Base-by-base conservation (phyloP, 1,284 basidiomycete genomes). In the Malassezia psittaci region DNA sequence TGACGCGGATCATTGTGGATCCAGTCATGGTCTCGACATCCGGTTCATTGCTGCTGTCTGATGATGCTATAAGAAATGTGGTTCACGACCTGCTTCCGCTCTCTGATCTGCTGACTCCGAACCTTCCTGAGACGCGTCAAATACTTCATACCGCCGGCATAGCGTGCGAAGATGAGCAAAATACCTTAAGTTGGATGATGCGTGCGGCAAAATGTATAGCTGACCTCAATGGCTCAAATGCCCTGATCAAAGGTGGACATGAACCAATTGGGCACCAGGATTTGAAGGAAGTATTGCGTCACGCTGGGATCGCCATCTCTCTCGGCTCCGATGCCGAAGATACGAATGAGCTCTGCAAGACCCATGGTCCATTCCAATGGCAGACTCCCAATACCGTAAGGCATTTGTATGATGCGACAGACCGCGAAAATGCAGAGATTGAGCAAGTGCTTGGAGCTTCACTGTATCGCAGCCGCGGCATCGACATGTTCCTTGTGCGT, bases 1-100 rank as follows among this genome's bases (percentile, higher is more conserved):
- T 60, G 1, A 65, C 69, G 1, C 24, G 24, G 3, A 55, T 74
- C 43, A 66, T 74, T 0, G 48, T 74, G 24, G 72, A 74, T 72
- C 90, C 91, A 0, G 90, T 96, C 19, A 91, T 86, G 75, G 87
- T 96, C 0, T 90, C 88, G 2, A 94, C 90, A 0, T 90, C 88
- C 0, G 90, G 90, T 2, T 87, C 91, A 64, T 81, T 80, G 8
- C 79, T 96, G 0, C 79, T 96, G 3, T 79, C 84, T 2, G 75
- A 81, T 5, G 80, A 83, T 10, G 88, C 89, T 0, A 72, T 91
- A 41, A 74, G 79, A 5, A 78, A 80, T 1, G 71, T 94, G 51
- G 78, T 83, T 10, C 55, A 75, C 0, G 79, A 83, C 11, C 77
- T 96, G 1, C 81, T 94, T 44, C 88, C 88, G 0, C 76, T 86